Evolutionary conservation across 2,329 filamentous ascomycete species (phyloP), one percentile per base, ranked within the genome.

Genomic region (Myriosclerotinia curreyana): DNA sequence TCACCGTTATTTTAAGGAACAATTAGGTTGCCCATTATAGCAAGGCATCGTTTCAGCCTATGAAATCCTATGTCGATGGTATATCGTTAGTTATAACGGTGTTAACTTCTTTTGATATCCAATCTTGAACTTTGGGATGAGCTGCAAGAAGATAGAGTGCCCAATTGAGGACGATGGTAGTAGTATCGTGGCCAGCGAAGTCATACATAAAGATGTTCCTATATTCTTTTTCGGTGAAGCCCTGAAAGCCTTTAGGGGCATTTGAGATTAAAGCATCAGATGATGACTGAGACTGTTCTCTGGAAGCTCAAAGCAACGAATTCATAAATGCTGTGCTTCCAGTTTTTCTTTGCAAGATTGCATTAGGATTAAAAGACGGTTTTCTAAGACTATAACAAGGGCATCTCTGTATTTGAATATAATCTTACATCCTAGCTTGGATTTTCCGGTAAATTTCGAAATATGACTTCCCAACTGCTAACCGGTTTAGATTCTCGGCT

Each of bases 41-140:
- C 73, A 3, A 77, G 62, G 50, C 77, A 79, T n/a, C 79, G 73
- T 51, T 75, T 75, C 0, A 82, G 69, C 22, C 74, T 76, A 0
- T 52, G 60, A 77, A 80, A 15, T 77, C 71, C 73, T 75, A 76
- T 3, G 73, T 67, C 1, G 74, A 60, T 0, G 60, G 20, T 5
- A 69, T 58, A 15, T 68, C 64, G 34, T 69, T 68, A 58, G 53
- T 76, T 73, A 67, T 63, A 5, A 73, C 65, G 14, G 28, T 20
- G 20, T 67, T 55, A 1, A 73, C 59, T 25, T 73, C 70, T 51
- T 69, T 66, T 12, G 64, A 64, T 7, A 72, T 56, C 70, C 67
- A 71, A 4, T 63, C 44, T 65, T 72, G 69, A 44, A 60, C 31
- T 15, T 68, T 38, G 2, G 58, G 55, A 44, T 72, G 40, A 9